Evolutionary conservation across 306 rosid species (phyloP), one percentile per base, ranked within the genome.

Genomic region (Sophora flavescens): DNA sequence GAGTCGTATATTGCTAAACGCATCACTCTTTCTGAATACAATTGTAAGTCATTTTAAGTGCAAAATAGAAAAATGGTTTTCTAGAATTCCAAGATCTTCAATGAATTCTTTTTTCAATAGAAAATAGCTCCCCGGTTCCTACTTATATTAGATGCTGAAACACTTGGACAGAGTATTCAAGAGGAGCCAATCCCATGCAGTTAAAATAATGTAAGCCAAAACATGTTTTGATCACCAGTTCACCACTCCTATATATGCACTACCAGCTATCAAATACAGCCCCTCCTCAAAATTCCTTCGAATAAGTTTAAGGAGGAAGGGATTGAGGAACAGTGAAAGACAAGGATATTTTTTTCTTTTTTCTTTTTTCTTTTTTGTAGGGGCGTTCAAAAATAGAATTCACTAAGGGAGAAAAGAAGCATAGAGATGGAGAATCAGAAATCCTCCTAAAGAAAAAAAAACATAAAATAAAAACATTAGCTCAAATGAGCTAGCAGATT

Each of bases 1-100:
- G 6, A 57, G 62, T 75, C 7, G 62, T 51, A 72, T 72, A 52
- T 67, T 51, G 28, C 35, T 42, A 51, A 36, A 78, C n/a, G 57
- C 68, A 58, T 18, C 4, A 1, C 36, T 54, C 6, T 28, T 16
- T 39, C 33, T 6, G 41, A 41, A 47, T 33, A 56, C 32, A 56
- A 28, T 1, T 54, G 56, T 10, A 38, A 50, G 16, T 47, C 52
- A 64, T 12, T 51, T 68, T 6, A 1, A 0, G 69, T 53, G 58
- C 72, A 72, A 39, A 58, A 53, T 66, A 28, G 51, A 77, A 77
- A 14, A 58, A 14, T 11, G 5, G 60, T 35, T 22, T 57, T 33
- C 70, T 35, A 8, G 12, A 73, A 35, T 51, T 70, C 63, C 63
- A 70, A 6, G 53, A 64, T 44, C 48, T 70, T 52, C 53, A 41